phyloP scores from a whole-genome alignment of 345 rosid genomes.

The Boechera divaricarpa region DNA sequence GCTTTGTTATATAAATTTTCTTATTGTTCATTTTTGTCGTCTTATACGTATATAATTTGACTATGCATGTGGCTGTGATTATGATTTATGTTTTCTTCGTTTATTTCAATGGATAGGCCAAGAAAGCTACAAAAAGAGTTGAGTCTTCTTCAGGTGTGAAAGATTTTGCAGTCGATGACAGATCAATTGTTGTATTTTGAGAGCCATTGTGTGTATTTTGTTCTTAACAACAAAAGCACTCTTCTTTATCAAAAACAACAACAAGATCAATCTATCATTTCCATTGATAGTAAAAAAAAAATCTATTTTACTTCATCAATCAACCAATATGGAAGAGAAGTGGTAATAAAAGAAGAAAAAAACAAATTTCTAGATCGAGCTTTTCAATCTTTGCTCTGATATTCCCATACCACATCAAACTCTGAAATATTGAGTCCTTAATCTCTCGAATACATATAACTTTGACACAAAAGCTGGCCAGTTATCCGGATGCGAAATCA shows the following conservation, averaged over 20 bases:
- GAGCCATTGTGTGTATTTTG: not conserved
- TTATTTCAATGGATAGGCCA: conserved; percentile 33
- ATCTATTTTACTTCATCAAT: not conserved
- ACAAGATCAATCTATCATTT: not conserved
- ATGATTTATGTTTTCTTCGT: not conserved
- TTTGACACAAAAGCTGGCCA: not conserved
- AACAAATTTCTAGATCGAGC: not conserved
- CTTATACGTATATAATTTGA: not conserved
- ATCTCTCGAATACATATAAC: not conserved
- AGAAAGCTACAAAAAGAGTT: conserved; percentile 39
- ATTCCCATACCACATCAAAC: not conserved
- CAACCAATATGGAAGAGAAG: not conserved
- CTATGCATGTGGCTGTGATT: not conserved
- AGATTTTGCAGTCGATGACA: conserved; percentile 3
- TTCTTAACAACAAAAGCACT: not conserved
- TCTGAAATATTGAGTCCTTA: not conserved
- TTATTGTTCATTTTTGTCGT: not conserved
- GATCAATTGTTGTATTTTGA: conserved; percentile 24
- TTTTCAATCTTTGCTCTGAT: not conserved
- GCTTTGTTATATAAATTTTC: not conserved
- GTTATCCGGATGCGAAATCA: too few species aligned
- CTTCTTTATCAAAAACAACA: too few species aligned
- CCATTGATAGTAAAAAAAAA: not conserved
- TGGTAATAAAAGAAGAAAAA: not conserved
- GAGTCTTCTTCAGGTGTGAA: conserved; percentile 25